Base-by-base conservation (phyloP, 495 filamentous ascomycete genomes). In the Penicillium odoratum region DNA sequence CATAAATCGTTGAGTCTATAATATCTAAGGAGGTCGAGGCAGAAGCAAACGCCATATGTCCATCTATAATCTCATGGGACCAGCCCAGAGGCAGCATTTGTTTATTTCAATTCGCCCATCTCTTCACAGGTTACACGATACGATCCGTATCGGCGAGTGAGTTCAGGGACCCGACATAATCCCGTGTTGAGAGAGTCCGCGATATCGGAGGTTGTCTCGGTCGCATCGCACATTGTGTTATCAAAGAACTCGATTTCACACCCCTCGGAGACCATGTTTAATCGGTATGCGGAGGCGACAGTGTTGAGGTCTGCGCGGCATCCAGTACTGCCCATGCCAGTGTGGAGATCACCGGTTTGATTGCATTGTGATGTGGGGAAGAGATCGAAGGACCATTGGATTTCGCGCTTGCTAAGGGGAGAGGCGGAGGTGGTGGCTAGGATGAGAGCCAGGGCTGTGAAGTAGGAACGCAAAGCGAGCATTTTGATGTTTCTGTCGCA, bases 221-320 rank as follows among this genome's bases (percentile, higher is more conserved):
- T 55, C 31, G 43, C 33, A 25, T 69, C 67, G 58, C 67, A 69
- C 67, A 69, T 69, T 15, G 67, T 69, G 51, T 69, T 69, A 28
- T 69, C 67, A 38, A 57, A 69, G 40, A 68, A 68, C 44, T 69
- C 57, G 45, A 69, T 59, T 26, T 54, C 59, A 30, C 67, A 69
- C 26, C 64, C 62, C 1, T 59, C 57, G 5, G 57, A 46, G 15
- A 69, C 21, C 3, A 48, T 18, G 54, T 67, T 60, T 28, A 69
- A 30, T 4, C 42, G 53, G 42, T 69, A 69, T 9, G 64, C 64
- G 2, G 67, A 58, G 55, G 67, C 67, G 16, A 65, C 60, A 43
- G 34, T 61, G 58, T 54, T 18, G 4, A 69, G 46, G 51, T 69
- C 43, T 3, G 67, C 67, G 46, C 67, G 67, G 34, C 67, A 69